Conservation (phyloP, 129 eudicot species). For the Lactuca sativa region DNA sequence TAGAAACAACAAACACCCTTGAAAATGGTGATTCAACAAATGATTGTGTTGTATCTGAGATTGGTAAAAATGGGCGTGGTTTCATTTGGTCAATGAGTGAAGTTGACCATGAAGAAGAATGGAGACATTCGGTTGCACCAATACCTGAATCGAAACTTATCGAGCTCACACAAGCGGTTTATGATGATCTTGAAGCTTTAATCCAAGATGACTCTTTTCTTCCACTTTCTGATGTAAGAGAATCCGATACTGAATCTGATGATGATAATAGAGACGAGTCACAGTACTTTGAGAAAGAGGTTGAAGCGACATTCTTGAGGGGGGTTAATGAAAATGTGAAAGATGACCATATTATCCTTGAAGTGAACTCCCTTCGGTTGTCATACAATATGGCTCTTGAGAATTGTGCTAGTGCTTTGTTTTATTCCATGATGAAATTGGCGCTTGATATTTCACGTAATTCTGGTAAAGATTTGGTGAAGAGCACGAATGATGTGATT, state of each 20-base stretch:
- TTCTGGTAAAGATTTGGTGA: slow-evolving; percentile 55
- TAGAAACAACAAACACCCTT: slow-evolving; percentile 32
- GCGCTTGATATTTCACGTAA: slow-evolving; percentile 55
- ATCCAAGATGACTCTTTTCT: slow-evolving; percentile 41
- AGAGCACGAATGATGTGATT: slow-evolving; percentile 44
- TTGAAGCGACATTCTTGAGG: slow-evolving; percentile 83
- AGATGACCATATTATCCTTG: slow-evolving; percentile 72
- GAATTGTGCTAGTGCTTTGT: slow-evolving; percentile 84
- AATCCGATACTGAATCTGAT: slow-evolving; percentile 58
- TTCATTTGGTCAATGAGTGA: slow-evolving; percentile 80
- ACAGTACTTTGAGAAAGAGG: slow-evolving; percentile 75
- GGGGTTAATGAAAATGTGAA: slow-evolving; percentile 73
- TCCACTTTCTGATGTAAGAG: slow-evolving; percentile 60
- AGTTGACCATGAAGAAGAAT: slow-evolving; percentile 75
- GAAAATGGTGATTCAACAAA: slow-evolving; percentile 45
- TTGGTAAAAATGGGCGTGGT: slow-evolving; percentile 80
- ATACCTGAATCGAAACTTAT: slow-evolving; percentile 66
- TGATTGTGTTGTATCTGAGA: slow-evolving; percentile 48
- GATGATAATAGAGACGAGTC: slow-evolving; percentile 57
- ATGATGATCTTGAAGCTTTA: slow-evolving; percentile 48
- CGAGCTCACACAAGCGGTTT: slow-evolving; percentile 43
- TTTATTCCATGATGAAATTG: slow-evolving; percentile 77
- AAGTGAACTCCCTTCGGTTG: slow-evolving; percentile 85
- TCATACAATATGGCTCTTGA: slow-evolving; percentile 67
- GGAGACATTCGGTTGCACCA: slow-evolving; percentile 92